Base-by-base conservation (phyloP, 768 basidiomycete genomes). In the Agaricus sinodeliciosus region DNA sequence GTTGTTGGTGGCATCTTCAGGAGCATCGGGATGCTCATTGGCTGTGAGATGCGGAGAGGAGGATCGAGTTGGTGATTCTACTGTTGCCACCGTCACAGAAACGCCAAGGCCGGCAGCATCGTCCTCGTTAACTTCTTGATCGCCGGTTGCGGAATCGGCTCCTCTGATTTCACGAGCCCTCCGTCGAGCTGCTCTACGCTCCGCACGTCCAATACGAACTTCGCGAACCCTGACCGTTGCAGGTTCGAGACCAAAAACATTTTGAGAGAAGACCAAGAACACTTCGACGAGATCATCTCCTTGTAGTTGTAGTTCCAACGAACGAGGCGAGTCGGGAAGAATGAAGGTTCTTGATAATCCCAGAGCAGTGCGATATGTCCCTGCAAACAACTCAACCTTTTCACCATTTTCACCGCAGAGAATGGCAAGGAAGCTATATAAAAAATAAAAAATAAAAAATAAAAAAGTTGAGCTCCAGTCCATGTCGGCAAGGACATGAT, bases 141-240 rank as follows among this genome's bases (percentile, higher is more conserved):
- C 74, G 25, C 72, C 75, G 9, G 65, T 65, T 9, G 71, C 55
- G 9, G 69, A 62, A n/a, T 77, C 77, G 5, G 80, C 79, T 15
- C 74, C 71, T 42, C 83, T 74, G 34, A 76, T 76, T 63, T 87
- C 87, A 31, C 90, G 79, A 12, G 87, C 83, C 48, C 91, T 77
- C 51, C 93, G 77, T 31, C 92, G 76, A 18, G 91, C 89, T 9
- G 91, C 90, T 55, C 93, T 71, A 28, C 92, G 78, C 66, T 94
- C 93, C 2, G 89, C 88, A 3, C 92, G 82, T 6, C 90, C 92
- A 41, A 94, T 91, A 31, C 93, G 78, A 19, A 95, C 92, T 66
- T 95, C 93, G 4, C 92, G 83, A n/a, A 95, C 92, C 25, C 92
- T 80, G 16, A 95, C 92, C 0, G 93, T 95, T 2, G 91, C 91